These are phyloP conservation scores for Erysimum cheiranthoides DNA, from an alignment of 345 rosid genomes.

Conservation along the genomic window DNA sequence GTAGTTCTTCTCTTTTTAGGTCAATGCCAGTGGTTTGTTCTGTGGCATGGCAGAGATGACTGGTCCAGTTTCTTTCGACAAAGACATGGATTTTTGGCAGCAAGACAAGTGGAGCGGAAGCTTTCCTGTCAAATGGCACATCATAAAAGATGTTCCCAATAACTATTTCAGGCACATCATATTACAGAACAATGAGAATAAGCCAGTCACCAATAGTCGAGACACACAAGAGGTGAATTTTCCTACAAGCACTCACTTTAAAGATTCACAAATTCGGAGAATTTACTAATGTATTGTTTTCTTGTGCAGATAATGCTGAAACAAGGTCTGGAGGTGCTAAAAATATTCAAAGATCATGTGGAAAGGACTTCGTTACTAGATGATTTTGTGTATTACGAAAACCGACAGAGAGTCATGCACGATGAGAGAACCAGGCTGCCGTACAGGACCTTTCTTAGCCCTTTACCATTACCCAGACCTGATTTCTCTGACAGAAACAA, in stretches of 20 bases:
- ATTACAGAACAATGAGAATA: conserved; percentile 89
- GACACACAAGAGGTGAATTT: conserved; percentile 94
- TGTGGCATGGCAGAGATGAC: conserved; percentile 98
- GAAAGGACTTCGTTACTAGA: conserved; percentile 76
- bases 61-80: conserved; percentile 79
- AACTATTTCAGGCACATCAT: conserved; percentile 78
- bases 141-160: conserved; percentile 86
- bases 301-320: conserved; percentile 67
- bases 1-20: conserved; percentile 52
- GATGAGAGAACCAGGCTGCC: conserved; percentile 69
- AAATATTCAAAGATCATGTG: conserved; percentile 64
- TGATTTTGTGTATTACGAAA: conserved; percentile 85
- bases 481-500: conserved; percentile 49
- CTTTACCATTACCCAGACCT: conserved; percentile 52
- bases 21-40: conserved; percentile 96
- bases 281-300: not conserved
- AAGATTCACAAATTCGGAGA: not conserved
- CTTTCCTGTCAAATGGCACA: conserved; percentile 94
- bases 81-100: conserved; percentile 98
- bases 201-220: conserved; percentile 97
- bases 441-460: conserved; percentile 52
- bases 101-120: conserved; percentile 99
- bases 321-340: conserved; percentile 86
- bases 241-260: not conserved
- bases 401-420: conserved; percentile 78